phyloP scores from a whole-genome alignment of 139 green algal genomes.

The Chlamydomonas sp. region DNA sequence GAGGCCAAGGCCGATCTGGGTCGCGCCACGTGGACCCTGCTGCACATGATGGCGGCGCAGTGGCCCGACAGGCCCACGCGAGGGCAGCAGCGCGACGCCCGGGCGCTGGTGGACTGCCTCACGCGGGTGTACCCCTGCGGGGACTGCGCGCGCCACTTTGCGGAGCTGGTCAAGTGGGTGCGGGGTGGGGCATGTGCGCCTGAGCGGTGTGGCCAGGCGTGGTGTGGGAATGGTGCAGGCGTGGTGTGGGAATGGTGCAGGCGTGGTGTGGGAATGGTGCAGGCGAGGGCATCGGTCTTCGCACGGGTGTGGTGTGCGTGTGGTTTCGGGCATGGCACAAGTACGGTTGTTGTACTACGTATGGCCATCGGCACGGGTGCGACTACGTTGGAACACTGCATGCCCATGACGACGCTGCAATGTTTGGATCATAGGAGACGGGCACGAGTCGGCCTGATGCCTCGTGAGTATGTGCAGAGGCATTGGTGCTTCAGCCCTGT shows the following conservation, averaged over 20 bases:
- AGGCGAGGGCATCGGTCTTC: background rate
- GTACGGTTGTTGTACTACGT: no score
- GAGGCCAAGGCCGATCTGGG: constrained; percentile 81
- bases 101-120: constrained; percentile 74
- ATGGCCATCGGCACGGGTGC: no score
- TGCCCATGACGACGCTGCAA: no score
- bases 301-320: background rate
- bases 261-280: background rate
- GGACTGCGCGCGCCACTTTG: constrained; percentile 92
- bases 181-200: background rate
- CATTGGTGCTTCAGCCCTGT: no score
- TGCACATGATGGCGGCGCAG: constrained; percentile 93
- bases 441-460: no score
- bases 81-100: constrained; percentile 80
- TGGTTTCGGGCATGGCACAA: background rate
- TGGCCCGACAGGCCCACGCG: constrained; percentile 86
- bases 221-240: background rate
- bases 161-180: constrained; percentile 78
- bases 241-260: background rate
- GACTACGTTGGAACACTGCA: no score
- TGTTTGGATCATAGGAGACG: no score
- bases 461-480: no score
- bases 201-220: background rate
- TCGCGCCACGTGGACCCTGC: constrained; percentile 89
- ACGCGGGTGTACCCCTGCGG: constrained; percentile 93